Percentiles rank a stretch among this genome's conserved stretches.
phyloP scores from a whole-genome alignment of 1,284 basidiomycete genomes.

The Irpex sp. region DNA sequence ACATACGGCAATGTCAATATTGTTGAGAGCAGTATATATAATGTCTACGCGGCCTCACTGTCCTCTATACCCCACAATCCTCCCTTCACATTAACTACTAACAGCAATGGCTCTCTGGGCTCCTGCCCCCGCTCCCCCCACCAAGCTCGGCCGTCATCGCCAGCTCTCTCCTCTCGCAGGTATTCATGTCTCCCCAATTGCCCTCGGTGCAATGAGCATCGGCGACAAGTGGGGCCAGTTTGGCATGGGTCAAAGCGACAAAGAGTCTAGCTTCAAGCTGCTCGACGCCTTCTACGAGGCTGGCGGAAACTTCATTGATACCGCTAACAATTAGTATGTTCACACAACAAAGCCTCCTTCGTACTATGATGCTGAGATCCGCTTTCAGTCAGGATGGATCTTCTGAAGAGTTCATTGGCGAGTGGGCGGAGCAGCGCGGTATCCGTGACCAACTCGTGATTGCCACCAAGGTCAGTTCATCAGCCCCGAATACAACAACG shows the following conservation, averaged over 20 bases:
- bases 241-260: conserved; percentile 18
- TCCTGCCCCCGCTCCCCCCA: conserved; percentile 7
- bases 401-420: conserved; percentile 14
- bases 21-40: not conserved
- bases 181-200: conserved; percentile 40
- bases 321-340: conserved; percentile 12
- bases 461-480: conserved; percentile 11
- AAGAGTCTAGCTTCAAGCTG: conserved; percentile 19
- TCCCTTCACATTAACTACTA: not conserved
- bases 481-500: too few relatives aligned
- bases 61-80: too few relatives aligned
- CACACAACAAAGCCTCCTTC: too few relatives aligned
- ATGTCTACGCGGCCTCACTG: not conserved
- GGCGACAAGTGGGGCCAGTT: conserved; percentile 32
- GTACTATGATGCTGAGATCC: not conserved
- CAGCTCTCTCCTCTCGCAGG: conserved; percentile 15
- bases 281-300: conserved; percentile 19
- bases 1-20: not conserved
- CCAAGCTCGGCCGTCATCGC: conserved; percentile 19
- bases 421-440: conserved; percentile 14
- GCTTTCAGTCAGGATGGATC: conserved; percentile 10
- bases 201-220: conserved; percentile 43
- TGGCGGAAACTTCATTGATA: conserved; percentile 16
- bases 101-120: not conserved
- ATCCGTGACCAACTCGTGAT: conserved; percentile 13